Conservation (phyloP, 2,329 filamentous ascomycete species). For the Claviceps sp. region DNA sequence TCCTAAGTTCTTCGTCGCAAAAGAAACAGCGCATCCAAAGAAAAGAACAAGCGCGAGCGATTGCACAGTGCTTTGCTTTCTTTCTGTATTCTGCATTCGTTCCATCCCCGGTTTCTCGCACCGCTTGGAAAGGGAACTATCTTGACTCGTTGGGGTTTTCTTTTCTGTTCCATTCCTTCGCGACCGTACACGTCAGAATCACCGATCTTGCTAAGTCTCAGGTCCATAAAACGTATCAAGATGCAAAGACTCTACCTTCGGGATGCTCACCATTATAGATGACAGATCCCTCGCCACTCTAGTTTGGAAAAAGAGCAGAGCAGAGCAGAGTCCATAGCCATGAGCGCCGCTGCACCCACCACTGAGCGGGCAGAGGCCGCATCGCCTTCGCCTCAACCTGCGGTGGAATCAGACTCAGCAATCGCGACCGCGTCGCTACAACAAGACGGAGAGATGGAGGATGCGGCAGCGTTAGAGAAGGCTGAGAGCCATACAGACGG, state of each 20-base stretch:
- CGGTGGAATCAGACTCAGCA: conserved; percentile 2
- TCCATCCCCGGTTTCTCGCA: neutral
- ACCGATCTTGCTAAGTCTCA: conserved; percentile 17
- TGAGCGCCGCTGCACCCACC: conserved; percentile 2
- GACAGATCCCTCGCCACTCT: conserved; percentile 11
- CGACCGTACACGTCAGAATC: neutral
- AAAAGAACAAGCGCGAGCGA: neutral
- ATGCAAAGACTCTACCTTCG: conserved; percentile 17
- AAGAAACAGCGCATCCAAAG: neutral
- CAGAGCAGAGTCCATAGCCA: conserved; percentile 3
- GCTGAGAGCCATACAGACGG: neutral
- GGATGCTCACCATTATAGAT: conserved; percentile 25
- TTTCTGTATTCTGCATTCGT: neutral
- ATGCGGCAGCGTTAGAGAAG: neutral
- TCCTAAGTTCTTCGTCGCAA: neutral
- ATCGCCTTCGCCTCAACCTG: conserved; percentile 5
- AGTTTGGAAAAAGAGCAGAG: conserved; percentile 3
- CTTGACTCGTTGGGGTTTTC: neutral
- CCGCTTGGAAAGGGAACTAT: neutral
- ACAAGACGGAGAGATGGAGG: conserved; percentile 6
- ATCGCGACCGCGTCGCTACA: conserved; percentile 4
- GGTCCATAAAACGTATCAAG: conserved; percentile 26
- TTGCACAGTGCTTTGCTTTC: neutral
- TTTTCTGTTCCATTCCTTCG: neutral
- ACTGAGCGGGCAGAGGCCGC: neutral